Conservation (phyloP, 2,329 filamentous ascomycete genomes). For the Ophiognomonia clavigignenti-juglandacearum region DNA sequence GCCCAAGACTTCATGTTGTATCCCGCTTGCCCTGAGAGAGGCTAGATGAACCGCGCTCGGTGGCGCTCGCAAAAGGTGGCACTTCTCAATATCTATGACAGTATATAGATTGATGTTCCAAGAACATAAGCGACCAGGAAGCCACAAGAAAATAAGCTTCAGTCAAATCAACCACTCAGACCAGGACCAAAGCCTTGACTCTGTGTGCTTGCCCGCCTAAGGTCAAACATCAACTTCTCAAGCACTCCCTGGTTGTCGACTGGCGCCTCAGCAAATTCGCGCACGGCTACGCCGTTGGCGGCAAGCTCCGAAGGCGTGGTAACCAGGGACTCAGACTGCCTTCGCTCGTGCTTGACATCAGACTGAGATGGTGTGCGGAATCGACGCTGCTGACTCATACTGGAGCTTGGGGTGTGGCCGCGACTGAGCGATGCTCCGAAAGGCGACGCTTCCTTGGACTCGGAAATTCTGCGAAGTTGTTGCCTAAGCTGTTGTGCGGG, state of each 20-base stretch:
- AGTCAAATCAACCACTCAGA: neutral
- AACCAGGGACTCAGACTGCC: conserved; percentile 16
- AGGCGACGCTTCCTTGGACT: conserved; percentile 8
- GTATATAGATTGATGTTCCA: neutral
- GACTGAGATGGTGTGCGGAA: conserved; percentile 11
- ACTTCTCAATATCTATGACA: neutral
- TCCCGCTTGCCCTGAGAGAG: neutral
- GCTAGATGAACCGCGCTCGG: neutral
- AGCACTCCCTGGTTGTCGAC: conserved; percentile 43
- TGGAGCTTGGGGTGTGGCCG: conserved; percentile 12
- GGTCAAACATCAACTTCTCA: conserved; percentile 48
- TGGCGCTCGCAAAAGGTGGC: neutral
- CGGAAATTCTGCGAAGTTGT: conserved; percentile 16
- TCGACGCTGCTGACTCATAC: conserved; percentile 10
- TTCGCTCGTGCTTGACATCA: conserved; percentile 11
- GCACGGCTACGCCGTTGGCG: conserved; percentile 13
- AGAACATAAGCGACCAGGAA: neutral
- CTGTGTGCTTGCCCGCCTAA: conserved; percentile 34
- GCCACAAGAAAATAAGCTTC: neutral
- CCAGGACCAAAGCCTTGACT: conserved; percentile 3
- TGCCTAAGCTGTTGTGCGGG: conserved; percentile 15
- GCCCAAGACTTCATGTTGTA: neutral
- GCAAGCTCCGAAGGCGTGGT: conserved; percentile 14
- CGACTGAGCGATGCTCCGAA: conserved; percentile 6
- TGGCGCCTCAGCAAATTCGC: conserved; percentile 36